A percentile compares a stretch with the other conserved stretches of the same genome.
phyloP scores from a whole-genome alignment of 2,329 filamentous ascomycete species.

The Paraphaeosphaeria sporulosa region DNA sequence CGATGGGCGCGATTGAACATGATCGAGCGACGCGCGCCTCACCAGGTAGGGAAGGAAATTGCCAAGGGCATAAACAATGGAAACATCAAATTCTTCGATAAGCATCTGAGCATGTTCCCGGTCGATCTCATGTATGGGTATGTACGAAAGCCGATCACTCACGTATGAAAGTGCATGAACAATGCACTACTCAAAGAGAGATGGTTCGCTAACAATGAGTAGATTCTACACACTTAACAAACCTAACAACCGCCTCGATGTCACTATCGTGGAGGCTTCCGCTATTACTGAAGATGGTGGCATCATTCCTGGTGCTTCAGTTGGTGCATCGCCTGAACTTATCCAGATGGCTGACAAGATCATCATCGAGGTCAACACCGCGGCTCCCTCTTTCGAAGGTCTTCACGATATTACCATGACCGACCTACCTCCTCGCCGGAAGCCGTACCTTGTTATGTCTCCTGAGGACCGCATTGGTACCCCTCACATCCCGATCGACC shows the following conservation, averaged over 20 bases:
- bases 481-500: conserved; percentile 82
- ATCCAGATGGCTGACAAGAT: conserved; percentile 93
- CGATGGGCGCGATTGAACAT: conserved; percentile 89
- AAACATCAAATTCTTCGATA: conserved; percentile 90
- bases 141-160: conserved; percentile 33
- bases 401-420: conserved; percentile 91
- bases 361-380: conserved; percentile 91
- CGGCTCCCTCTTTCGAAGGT: conserved; percentile 83
- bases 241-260: conserved; percentile 76
- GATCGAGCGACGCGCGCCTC: conserved; percentile 84
- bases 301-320: conserved; percentile 85
- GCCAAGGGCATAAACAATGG: conserved; percentile 90
- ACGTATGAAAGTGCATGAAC: background rate
- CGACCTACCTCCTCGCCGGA: conserved; percentile 80
- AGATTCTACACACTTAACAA: conserved; percentile 86
- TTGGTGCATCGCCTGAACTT: conserved; percentile 84
- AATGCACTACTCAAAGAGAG: background rate
- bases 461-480: conserved; percentile 88
- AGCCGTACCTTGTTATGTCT: conserved; percentile 84
- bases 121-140: conserved; percentile 78
- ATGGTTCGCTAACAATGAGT: conserved; percentile 45
- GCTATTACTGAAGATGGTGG: conserved; percentile 89
- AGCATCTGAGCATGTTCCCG: conserved; percentile 93
- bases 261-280: conserved; percentile 84
- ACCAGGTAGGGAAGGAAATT: conserved; percentile 91